These are phyloP conservation scores for Boletus reticuloceps DNA, from an alignment of 768 basidiomycete species.

Conservation along the genomic window DNA sequence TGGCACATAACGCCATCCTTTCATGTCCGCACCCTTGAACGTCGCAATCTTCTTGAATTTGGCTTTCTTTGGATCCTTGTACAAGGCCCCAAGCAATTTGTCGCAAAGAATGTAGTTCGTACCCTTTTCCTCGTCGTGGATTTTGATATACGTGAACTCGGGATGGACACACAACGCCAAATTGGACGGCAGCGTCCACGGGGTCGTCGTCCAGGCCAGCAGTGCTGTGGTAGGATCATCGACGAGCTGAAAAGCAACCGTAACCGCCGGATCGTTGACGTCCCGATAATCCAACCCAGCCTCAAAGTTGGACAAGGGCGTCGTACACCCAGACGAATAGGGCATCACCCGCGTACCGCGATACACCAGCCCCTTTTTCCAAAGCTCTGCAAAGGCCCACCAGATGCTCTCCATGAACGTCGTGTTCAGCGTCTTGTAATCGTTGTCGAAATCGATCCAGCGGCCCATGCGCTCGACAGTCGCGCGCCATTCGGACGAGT, in stretches of 20 bases:
- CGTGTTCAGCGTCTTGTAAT: slow-evolving; percentile 95
- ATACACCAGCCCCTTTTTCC: slow-evolving; percentile 90
- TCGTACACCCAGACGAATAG: slow-evolving; percentile 94
- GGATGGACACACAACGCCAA: slow-evolving; percentile 95
- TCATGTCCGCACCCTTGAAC: slow-evolving; percentile 90
- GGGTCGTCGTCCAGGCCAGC: slow-evolving; percentile 98
- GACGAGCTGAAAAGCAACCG: slow-evolving; percentile 88
- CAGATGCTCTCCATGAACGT: slow-evolving; percentile 98
- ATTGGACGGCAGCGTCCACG: slow-evolving; percentile 97
- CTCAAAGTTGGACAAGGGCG: slow-evolving; percentile 97
- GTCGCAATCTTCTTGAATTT: slow-evolving; percentile 89
- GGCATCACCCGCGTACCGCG: slow-evolving; percentile 95
- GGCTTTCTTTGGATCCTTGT: slow-evolving; percentile 97
- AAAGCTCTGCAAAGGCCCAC: slow-evolving; percentile 98
- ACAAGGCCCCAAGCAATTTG: slow-evolving; percentile 77
- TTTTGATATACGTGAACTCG: slow-evolving; percentile 94
- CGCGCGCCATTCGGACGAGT: slow-evolving; percentile 87
- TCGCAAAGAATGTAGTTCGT: slow-evolving; percentile 93
- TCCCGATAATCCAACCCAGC: slow-evolving; percentile 90
- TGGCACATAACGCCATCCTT: slow-evolving; percentile 93
- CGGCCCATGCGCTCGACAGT: slow-evolving; percentile 98
- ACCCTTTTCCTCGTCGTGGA: slow-evolving; percentile 84
- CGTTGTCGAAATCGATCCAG: slow-evolving; percentile 99
- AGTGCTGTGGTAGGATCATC: slow-evolving; percentile 90
- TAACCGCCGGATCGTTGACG: slow-evolving; percentile 93